Conservation (phyloP, 306 rosid genomes). For the Macrotyloma uniflorum region DNA sequence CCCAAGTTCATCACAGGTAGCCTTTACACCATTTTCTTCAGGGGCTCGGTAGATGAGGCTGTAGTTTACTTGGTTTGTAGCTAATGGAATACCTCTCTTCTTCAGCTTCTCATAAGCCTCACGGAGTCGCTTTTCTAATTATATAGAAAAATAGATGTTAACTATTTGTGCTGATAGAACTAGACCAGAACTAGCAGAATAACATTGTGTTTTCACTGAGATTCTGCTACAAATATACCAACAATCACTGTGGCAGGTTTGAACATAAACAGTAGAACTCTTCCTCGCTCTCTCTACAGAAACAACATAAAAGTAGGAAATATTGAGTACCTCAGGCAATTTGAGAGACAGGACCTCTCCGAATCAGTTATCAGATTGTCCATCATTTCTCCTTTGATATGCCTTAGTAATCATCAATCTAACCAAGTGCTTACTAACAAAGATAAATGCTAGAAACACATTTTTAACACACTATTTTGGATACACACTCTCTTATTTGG, state of each 20-base stretch:
- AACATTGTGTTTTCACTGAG: background rate
- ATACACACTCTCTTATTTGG: no score
- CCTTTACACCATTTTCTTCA: conserved; percentile 86
- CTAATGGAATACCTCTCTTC: conserved; percentile 87
- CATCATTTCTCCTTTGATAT: background rate
- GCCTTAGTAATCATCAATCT: background rate
- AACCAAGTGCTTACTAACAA: background rate
- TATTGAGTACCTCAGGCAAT: background rate
- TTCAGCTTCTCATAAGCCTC: conserved; percentile 68
- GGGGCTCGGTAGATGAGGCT: conserved; percentile 89
- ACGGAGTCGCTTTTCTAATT: conserved; percentile 72
- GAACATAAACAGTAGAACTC: background rate
- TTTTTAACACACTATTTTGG: no score
- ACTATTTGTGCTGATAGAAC: background rate
- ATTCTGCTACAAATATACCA: background rate
- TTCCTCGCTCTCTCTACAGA: background rate
- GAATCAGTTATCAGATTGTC: background rate
- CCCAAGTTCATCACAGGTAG: conserved; percentile 91
- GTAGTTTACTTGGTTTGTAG: conserved; percentile 94
- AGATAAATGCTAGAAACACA: background rate
- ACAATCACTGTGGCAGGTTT: background rate
- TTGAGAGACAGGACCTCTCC: background rate
- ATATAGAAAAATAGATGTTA: conserved; percentile 1
- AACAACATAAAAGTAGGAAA: background rate
- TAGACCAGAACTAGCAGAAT: background rate